Evolutionary conservation across 2,329 filamentous ascomycete genomes (phyloP).

Genomic region (Cladosporium sp.): DNA sequence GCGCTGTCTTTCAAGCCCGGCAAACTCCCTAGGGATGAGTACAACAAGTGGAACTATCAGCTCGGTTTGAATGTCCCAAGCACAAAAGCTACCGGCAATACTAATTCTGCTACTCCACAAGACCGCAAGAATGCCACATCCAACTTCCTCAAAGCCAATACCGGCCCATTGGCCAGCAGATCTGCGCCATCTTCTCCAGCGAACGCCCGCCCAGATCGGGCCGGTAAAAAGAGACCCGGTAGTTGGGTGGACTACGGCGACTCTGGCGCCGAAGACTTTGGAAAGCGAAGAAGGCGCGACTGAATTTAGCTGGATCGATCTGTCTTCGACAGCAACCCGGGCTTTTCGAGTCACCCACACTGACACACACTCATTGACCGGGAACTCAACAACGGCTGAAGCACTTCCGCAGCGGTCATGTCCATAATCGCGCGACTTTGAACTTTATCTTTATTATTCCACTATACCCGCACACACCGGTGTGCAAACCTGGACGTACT

Average conservation of each 20-base stretch:
- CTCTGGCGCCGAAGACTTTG: conserved; percentile 60
- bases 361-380: neutral
- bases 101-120: neutral
- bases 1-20: conserved; percentile 47
- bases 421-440: neutral
- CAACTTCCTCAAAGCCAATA: conserved; percentile 15
- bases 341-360: neutral
- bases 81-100: conserved; percentile 24
- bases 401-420: neutral
- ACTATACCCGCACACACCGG: conserved; percentile 9
- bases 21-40: conserved; percentile 42
- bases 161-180: conserved; percentile 24
- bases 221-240: conserved; percentile 71
- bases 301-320: neutral
- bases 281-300: conserved; percentile 33
- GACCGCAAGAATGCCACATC: conserved; percentile 20
- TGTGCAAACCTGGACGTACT: conserved; percentile 16
- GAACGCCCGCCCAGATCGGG: conserved; percentile 61
- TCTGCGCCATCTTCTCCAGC: conserved; percentile 41
- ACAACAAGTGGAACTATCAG: conserved; percentile 44
- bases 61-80: conserved; percentile 47
- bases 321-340: neutral
- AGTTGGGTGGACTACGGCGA: conserved; percentile 71
- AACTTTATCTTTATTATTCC: conserved; percentile 12
- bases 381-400: neutral